Conservation (phyloP, 2,329 filamentous ascomycete genomes). For the Pleoardoris graminearum region DNA sequence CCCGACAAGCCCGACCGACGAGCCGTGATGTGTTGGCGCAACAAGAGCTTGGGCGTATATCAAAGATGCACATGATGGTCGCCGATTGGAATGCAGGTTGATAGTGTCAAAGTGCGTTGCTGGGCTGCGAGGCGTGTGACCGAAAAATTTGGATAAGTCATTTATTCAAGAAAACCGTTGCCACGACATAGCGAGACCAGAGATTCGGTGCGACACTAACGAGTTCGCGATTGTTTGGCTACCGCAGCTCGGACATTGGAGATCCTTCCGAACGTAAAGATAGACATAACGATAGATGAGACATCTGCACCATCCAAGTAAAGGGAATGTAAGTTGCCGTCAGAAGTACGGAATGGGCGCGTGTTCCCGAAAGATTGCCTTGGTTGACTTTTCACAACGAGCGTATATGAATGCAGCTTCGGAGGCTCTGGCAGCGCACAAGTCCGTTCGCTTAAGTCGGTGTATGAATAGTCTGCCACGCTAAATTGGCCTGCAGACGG, state of each 20-base stretch:
- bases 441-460: slow-evolving; percentile 1
- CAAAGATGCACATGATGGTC: not conserved
- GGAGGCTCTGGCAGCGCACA: slow-evolving; percentile 2
- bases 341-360: too few relatives aligned
- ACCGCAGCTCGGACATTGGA: not conserved
- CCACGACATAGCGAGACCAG: not conserved
- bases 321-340: too few relatives aligned
- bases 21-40: slow-evolving; percentile 6
- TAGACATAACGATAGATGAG: not conserved
- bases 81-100: not conserved
- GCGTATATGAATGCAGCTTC: not conserved
- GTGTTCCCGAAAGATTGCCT: too few relatives aligned
- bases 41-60: not conserved
- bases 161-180: not conserved
- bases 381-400: not conserved
- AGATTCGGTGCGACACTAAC: not conserved
- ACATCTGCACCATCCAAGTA: too few relatives aligned
- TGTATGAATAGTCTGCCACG: slow-evolving; percentile 8
- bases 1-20: slow-evolving; percentile 5
- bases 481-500: slow-evolving; percentile 13
- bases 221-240: not conserved
- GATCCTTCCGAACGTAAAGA: not conserved
- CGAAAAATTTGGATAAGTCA: not conserved
- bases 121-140: not conserved
- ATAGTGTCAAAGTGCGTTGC: not conserved